Base-by-base conservation (phyloP, 139 green algal species). In the Desmodesmus armatus region DNA sequence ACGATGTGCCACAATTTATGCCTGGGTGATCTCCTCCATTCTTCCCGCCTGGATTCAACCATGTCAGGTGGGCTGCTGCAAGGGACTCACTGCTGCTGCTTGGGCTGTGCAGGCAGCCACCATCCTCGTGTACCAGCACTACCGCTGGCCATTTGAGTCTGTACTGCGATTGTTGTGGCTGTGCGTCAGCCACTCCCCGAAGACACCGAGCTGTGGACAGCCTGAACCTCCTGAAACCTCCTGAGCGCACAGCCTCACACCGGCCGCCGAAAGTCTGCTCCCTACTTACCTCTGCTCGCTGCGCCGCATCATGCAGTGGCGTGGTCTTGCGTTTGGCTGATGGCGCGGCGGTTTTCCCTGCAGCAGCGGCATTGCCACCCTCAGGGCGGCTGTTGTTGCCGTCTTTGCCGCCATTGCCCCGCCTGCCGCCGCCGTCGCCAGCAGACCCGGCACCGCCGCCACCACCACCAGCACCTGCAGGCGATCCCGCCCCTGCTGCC, bases 251-350 rank as follows among this genome's bases (percentile, higher is more conserved):
- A 39, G 6, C 3, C 25, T 39, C n/a, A n/a, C n/a, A n/a, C n/a
- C n/a, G n/a, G n/a, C n/a, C n/a, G n/a, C n/a, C n/a, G n/a, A n/a
- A n/a, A n/a, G n/a, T 55, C 9, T 21, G 47, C 47, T 21, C 47
- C 55, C 55, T 9, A 23, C 73, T 51, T 33, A 80, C 55, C 53
- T 40, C 76, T 60, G 47, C 62, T 13, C 31, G 41, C 55, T 73
- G 76, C 27, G 76, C 53, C 5, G 76, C 55, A 17, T 82, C 76
- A 82, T 82, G 76, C 25, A 82, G 37, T 9, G 76, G 55, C 23
- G 76, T 82, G 19, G 53, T 71, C 76, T 82, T 82, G 7, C 76
- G 53, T 37, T 73, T 82, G 13, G 76, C 76, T 21, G 55, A 25
- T 6, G 76, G 76, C 40, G 76, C 39, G 29, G 76, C 76, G 17